Evolutionary conservation across 2,329 filamentous ascomycete genomes (phyloP).

Genomic region (Aspergillus quadricinctus): DNA sequence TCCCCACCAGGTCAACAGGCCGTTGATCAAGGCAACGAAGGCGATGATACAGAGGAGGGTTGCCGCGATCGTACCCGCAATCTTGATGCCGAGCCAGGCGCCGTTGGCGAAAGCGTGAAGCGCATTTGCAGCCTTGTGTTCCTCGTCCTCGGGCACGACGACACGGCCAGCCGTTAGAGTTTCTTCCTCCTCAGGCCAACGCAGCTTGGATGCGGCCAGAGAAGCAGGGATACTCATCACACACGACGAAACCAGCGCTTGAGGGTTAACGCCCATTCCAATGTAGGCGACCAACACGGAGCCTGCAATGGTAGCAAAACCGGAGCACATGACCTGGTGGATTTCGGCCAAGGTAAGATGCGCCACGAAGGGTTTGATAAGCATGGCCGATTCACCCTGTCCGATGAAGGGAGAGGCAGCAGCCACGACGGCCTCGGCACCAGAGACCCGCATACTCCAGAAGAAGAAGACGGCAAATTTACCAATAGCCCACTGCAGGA

Average conservation of each 20-base stretch:
- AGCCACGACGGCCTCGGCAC: constrained; percentile 88
- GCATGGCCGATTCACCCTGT: constrained; percentile 88
- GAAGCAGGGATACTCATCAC: constrained; percentile 96
- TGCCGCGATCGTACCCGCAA: constrained; percentile 75
- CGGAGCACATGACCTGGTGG: constrained; percentile 88
- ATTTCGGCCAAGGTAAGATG: constrained; percentile 83
- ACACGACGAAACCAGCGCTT: constrained; percentile 83
- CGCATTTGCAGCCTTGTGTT: constrained; percentile 67
- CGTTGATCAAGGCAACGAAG: constrained; percentile 68
- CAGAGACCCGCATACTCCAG: constrained; percentile 81
- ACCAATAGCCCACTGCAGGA: constrained; percentile 82
- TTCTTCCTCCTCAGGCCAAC: constrained; percentile 84
- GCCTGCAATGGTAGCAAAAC: constrained; percentile 88
- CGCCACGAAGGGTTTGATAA: constrained; percentile 81
- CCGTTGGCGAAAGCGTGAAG: constrained; percentile 83
- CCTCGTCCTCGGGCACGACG: constrained; percentile 73
- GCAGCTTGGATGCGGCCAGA: constrained; percentile 81
- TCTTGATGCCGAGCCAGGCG: constrained; percentile 80
- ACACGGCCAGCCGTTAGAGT: constrained; percentile 77
- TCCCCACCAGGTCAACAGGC: constrained; percentile 78
- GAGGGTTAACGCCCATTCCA: constrained; percentile 72
- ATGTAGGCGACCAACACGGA: constrained; percentile 86
- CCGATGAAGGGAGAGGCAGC: constrained; percentile 92
- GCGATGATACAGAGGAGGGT: constrained; percentile 82
- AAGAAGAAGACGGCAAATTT: constrained; percentile 91